Base-by-base conservation (phyloP, 495 filamentous ascomycete genomes). In the Lasiosphaeria miniovina region DNA sequence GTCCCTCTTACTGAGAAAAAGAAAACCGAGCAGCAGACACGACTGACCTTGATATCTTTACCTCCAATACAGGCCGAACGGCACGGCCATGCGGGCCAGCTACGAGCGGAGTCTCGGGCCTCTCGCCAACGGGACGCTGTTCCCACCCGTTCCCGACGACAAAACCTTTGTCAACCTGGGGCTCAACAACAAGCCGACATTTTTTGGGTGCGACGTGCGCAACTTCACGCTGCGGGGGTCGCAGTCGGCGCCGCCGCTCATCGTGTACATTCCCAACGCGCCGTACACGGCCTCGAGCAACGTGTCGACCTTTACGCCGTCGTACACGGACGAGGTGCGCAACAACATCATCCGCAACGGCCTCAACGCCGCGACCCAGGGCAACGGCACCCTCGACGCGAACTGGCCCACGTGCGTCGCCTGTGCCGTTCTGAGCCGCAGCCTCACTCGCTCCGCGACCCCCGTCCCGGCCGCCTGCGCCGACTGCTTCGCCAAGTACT, bases 221-320 rank as follows among this genome's bases (percentile, higher is more conserved):
- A 95, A 96, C 73, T 79, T 86, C 52, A 82, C 86, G 4, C 34
- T 59, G 3, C 71, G 71, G 38, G 71, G 65, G 5, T 61, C 68
- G 6, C 65, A 69, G 58, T 66, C 59, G 61, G 45, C 65, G 0
- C 75, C 87, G 0, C 93, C 93, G 0, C 65, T 97, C 36, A 72
- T 98, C 61, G 89, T 98, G 60, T 98, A 97, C 73, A 64, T 98
- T n/a, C 89, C 93, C 54, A 96, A 96, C 71, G 74, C 82, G 12
- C 93, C 93, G 0, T 96, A 94, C 74, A 84, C 81, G 41, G 80
- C 78, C 61, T 64, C 79, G 48, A 87, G 83, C 65, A 97, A 97
- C 74, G 74, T 86, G 4, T 86, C 85, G 4, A 97, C 94, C 36
- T 90, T 88, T 68, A 71, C 82, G 41, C 76, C 84, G 3, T 64